Percentiles rank a stretch among this genome's conserved stretches.
phyloP scores from a whole-genome alignment of 2,329 filamentous ascomycete species.

The Fusarium albosuccineum region DNA sequence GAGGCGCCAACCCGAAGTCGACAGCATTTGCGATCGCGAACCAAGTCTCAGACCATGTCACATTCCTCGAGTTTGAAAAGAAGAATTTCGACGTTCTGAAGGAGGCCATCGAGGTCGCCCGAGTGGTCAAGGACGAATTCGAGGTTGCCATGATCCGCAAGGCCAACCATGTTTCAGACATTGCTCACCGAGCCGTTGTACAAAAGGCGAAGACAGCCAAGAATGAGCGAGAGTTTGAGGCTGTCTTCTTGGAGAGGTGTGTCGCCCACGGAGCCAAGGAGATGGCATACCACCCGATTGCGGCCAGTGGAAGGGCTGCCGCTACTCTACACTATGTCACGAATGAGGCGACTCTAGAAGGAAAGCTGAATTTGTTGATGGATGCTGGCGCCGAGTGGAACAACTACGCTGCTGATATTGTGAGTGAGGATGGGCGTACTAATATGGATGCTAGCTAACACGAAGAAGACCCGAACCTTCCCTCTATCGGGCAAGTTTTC shows the following conservation, averaged over 20 bases:
- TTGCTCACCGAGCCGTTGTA: conserved; percentile 74
- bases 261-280: conserved; percentile 81
- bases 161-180: conserved; percentile 77
- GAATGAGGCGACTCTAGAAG: conserved; percentile 77
- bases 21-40: conserved; percentile 82
- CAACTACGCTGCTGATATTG: conserved; percentile 78
- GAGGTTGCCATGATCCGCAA: conserved; percentile 80
- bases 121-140: conserved; percentile 80
- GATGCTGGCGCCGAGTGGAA: conserved; percentile 86
- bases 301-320: conserved; percentile 82
- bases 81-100: conserved; percentile 71
- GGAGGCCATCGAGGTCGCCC: conserved; percentile 74
- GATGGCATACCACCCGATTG: conserved; percentile 89
- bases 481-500: conserved; percentile 81
- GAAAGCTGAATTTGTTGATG: conserved; percentile 83
- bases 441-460: conserved; percentile 12
- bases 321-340: conserved; percentile 90
- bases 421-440: conserved; percentile 48
- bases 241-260: conserved; percentile 81
- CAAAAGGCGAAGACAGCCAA: conserved; percentile 71
- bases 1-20: conserved; percentile 51
- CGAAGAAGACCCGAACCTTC: conserved; percentile 81
- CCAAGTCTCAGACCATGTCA: conserved; percentile 79
- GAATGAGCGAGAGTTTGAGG: conserved; percentile 88
- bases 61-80: conserved; percentile 76